Conservation (phyloP, 306 rosid genomes). For the Rosa chinensis region DNA sequence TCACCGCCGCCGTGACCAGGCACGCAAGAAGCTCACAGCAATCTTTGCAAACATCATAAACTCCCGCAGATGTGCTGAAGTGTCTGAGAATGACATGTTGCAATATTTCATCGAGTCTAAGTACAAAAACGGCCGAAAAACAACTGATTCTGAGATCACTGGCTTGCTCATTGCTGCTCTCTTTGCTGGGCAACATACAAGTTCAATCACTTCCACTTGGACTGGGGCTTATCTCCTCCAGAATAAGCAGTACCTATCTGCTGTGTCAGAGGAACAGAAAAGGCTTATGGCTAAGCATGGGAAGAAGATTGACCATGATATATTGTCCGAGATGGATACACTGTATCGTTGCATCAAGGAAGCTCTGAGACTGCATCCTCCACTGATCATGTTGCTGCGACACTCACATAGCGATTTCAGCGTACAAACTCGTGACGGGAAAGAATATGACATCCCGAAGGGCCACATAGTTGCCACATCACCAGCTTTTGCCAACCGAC, state of each 20-base stretch:
- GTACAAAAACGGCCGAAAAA: slow-evolving; percentile 91
- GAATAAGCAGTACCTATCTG: slow-evolving; percentile 64
- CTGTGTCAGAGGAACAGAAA: slow-evolving; percentile 74
- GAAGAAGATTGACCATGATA: slow-evolving; percentile 76
- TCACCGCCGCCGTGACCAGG: slow-evolving; percentile 79
- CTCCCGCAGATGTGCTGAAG: slow-evolving; percentile 53
- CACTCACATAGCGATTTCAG: slow-evolving; percentile 82
- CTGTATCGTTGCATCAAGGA: slow-evolving; percentile 83
- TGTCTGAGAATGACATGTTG: slow-evolving; percentile 88
- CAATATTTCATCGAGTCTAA: slow-evolving; percentile 91
- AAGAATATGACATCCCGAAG: slow-evolving; percentile 85
- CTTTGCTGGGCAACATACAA: slow-evolving; percentile 92
- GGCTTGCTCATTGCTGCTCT: slow-evolving; percentile 91
- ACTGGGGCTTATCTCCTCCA: slow-evolving; percentile 86
- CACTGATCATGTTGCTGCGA: slow-evolving; percentile 82
- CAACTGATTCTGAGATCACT: slow-evolving; percentile 85
- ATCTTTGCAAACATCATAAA: slow-evolving; percentile 73
- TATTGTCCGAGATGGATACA: slow-evolving; percentile 93
- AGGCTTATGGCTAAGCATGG: slow-evolving; percentile 71
- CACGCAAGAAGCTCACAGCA: slow-evolving; percentile 75
- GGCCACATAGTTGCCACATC: slow-evolving; percentile 96
- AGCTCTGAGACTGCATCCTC: slow-evolving; percentile 97
- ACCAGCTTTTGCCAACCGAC: slow-evolving; percentile 88
- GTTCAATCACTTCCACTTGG: slow-evolving; percentile 97
- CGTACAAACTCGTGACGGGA: slow-evolving; percentile 70